A percentile compares a stretch with the other conserved stretches of the same genome.
Evolutionary conservation across 2,329 filamentous ascomycete genomes (phyloP).

Genomic region (Graphiopsis chlorocephala): DNA sequence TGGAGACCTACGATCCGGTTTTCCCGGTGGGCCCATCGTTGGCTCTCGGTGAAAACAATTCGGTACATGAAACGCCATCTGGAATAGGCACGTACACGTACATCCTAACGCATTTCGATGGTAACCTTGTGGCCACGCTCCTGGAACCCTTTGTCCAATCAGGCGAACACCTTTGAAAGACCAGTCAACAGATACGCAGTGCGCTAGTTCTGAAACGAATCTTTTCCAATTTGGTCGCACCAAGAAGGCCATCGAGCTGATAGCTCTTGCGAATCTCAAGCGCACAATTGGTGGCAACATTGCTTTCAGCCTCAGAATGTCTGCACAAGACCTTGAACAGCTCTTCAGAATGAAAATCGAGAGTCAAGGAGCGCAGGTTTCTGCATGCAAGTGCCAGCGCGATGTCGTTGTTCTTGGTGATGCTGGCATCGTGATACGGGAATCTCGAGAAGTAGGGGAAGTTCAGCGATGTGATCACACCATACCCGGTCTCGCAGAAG

Average conservation of each 20-base stretch:
- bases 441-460: conserved; percentile 22
- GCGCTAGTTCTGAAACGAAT: not conserved
- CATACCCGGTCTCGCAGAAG: conserved; percentile 19
- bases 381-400: conserved; percentile 19
- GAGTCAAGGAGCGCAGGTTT: conserved; percentile 14
- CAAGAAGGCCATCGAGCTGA: not conserved
- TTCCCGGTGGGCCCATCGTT: too few relatives aligned
- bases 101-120: not conserved
- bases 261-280: not conserved
- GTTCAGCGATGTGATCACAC: conserved; percentile 17
- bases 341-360: conserved; percentile 7
- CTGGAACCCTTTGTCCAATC: not conserved
- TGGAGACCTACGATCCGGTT: not conserved
- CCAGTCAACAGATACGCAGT: too few relatives aligned
- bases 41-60: too few relatives aligned
- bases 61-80: not conserved
- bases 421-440: not conserved
- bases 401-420: conserved; percentile 19
- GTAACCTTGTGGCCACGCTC: not conserved
- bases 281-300: not conserved
- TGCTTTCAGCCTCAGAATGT: not conserved
- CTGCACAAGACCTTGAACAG: not conserved
- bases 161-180: not conserved
- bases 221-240: not conserved
- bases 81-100: not conserved